A percentile compares a stretch with the other conserved stretches of the same genome.
These are phyloP conservation scores for Myrmaecium sp. DNA, from an alignment of 2,329 filamentous ascomycete genomes.

Conservation along the genomic window DNA sequence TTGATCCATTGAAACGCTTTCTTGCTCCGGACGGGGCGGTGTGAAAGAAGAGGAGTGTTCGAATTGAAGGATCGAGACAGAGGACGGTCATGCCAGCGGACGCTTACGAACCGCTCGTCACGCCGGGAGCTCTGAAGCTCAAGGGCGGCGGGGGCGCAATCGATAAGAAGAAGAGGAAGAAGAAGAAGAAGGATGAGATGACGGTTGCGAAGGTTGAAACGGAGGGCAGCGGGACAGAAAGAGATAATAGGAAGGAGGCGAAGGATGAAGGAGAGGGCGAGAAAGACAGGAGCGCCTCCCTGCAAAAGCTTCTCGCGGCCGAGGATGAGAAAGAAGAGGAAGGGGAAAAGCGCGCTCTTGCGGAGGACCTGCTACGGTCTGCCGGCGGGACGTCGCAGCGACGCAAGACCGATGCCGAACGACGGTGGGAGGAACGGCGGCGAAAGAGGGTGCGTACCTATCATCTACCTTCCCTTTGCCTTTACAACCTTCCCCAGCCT, in stretches of 20 bases:
- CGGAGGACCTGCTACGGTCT: constrained; percentile 9
- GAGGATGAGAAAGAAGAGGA: constrained; percentile 12
- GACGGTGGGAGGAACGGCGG: constrained; percentile 61
- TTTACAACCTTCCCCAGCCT: too few species aligned
- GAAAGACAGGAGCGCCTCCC: constrained; percentile 15
- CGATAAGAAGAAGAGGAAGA: constrained; percentile 48
- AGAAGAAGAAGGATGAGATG: constrained; percentile 14
- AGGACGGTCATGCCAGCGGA: too few species aligned
- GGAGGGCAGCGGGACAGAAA: too few species aligned
- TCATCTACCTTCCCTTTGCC: constrained; percentile 3
- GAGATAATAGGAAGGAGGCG: too few species aligned
- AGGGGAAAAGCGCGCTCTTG: constrained; percentile 9
- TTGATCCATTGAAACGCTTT: too few species aligned
- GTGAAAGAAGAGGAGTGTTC: too few species aligned
- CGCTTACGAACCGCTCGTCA: too few species aligned
- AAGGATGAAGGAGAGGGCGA: too few species aligned
- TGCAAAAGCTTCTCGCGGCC: constrained; percentile 2
- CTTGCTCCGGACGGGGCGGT: too few species aligned
- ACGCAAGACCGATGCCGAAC: constrained; percentile 72
- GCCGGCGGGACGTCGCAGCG: constrained; percentile 5
- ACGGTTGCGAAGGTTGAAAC: too few species aligned
- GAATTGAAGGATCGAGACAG: too few species aligned
- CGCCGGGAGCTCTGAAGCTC: constrained; percentile 64
- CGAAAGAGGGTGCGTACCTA: constrained; percentile 52
- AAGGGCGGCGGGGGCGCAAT: constrained; percentile 56